Conservation (phyloP, 2,329 filamentous ascomycete genomes). For the Akanthomyces dipterigenus region DNA sequence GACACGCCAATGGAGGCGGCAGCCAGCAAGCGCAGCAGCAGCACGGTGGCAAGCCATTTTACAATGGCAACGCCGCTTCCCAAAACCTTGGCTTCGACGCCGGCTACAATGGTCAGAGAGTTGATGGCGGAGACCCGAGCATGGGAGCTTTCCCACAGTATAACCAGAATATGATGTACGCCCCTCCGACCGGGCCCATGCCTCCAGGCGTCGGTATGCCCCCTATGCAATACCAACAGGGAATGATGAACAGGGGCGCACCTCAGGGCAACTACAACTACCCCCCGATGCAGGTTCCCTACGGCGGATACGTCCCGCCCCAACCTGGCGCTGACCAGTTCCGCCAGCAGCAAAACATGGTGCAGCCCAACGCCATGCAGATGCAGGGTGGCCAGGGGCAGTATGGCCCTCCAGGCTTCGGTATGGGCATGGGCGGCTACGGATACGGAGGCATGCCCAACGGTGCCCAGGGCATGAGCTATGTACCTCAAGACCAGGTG, state of each 20-base stretch:
- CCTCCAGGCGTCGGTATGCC: conserved; percentile 41
- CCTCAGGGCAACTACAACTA: conserved; percentile 53
- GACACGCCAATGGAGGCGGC: conserved; percentile 37
- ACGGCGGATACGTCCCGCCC: conserved; percentile 41
- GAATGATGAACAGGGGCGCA: conserved; percentile 44
- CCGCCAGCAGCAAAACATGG: conserved; percentile 43
- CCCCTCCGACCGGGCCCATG: conserved; percentile 38
- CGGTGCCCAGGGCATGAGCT: conserved; percentile 43
- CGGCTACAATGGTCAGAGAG: conserved; percentile 44
- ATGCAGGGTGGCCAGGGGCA: conserved; percentile 37
- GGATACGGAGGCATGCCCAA: conserved; percentile 37
- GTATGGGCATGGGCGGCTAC: conserved; percentile 39
- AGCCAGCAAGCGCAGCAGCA: conserved; percentile 37
- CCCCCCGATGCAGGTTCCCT: conserved; percentile 48
- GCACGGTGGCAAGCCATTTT: conserved; percentile 44
- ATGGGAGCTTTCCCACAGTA: conserved; percentile 45
- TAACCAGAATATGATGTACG: conserved; percentile 47
- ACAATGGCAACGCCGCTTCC: conserved; percentile 38
- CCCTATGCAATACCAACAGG: conserved; percentile 52
- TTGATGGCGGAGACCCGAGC: conserved; percentile 44
- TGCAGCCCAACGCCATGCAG: conserved; percentile 42
- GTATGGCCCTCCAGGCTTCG: conserved; percentile 45
- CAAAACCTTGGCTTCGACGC: conserved; percentile 42
- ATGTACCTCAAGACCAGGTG: conserved; percentile 50
- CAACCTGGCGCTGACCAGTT: conserved; percentile 50